phyloP scores from a whole-genome alignment of 2,329 filamentous ascomycete genomes.

The Pseudovirgaria hyperparasitica region DNA sequence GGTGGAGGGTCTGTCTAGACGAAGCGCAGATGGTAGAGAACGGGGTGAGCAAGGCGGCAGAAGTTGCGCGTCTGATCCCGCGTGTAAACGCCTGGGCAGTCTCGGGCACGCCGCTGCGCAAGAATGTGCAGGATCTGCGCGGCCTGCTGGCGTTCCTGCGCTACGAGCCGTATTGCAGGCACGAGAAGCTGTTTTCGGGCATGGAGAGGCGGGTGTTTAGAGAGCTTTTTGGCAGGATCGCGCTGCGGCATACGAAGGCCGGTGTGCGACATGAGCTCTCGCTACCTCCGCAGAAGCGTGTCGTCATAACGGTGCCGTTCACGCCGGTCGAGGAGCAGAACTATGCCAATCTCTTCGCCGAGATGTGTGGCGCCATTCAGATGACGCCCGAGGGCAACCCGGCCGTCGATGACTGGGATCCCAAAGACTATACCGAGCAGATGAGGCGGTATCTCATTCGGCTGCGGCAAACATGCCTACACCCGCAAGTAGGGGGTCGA shows the following conservation, averaged over 20 bases:
- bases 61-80: constrained; percentile 66
- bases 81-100: constrained; percentile 84
- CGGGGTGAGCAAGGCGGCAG: constrained; percentile 71
- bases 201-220: constrained; percentile 57
- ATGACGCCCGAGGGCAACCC: constrained; percentile 54
- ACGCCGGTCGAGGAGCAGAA: constrained; percentile 84
- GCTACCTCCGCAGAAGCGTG: constrained; percentile 71
- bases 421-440: constrained; percentile 48
- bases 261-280: constrained; percentile 64
- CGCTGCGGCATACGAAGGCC: constrained; percentile 77
- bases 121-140: constrained; percentile 64
- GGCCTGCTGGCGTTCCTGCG: constrained; percentile 72
- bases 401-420: constrained; percentile 48
- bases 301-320: constrained; percentile 82
- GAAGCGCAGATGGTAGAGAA: constrained; percentile 90
- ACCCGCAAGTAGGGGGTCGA: constrained; percentile 65
- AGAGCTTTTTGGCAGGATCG: constrained; percentile 56
- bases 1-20: constrained; percentile 70
- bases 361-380: constrained; percentile 60
- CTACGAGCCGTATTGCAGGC: constrained; percentile 62
- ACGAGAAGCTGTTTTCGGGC: constrained; percentile 52
- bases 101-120: constrained; percentile 78
- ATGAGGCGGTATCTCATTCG: constrained; percentile 73
- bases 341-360: constrained; percentile 62
- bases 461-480: constrained; percentile 70